A percentile compares a stretch with the other conserved stretches of the same genome.
Evolutionary conservation across 495 filamentous ascomycete genomes (phyloP).

Genomic region (Penicillium coffeae): DNA sequence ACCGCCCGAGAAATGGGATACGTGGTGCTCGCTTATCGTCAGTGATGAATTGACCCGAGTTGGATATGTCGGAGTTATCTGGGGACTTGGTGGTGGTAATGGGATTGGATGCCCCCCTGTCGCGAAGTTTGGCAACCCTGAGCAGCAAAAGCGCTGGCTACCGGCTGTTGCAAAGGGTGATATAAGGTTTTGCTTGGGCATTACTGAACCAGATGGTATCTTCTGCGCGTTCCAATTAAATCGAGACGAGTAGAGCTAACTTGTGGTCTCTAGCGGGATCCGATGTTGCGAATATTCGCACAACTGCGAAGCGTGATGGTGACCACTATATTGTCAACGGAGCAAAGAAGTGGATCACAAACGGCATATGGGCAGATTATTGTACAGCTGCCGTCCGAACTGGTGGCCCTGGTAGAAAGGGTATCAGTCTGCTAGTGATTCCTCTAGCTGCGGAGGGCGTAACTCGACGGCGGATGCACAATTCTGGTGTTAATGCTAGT

Average conservation of each 20-base stretch:
- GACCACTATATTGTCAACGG: constrained; percentile 53
- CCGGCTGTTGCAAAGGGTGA: constrained; percentile 46
- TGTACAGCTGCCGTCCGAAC: constrained; percentile 54
- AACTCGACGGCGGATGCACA: constrained; percentile 69
- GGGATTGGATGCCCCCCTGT: constrained; percentile 52
- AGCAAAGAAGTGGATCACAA: constrained; percentile 58
- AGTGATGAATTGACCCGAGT: constrained; percentile 44
- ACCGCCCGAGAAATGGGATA: constrained; percentile 45
- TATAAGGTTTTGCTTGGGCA: constrained; percentile 51
- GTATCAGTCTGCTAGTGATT: constrained; percentile 52
- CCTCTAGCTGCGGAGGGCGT: constrained; percentile 45
- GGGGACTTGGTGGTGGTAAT: constrained; percentile 51
- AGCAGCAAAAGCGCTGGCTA: constrained; percentile 47
- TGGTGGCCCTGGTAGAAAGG: constrained; percentile 43
- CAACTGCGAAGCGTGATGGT: constrained; percentile 43
- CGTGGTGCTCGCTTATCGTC: constrained; percentile 46
- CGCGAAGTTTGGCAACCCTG: constrained; percentile 46
- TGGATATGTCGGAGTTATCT: constrained; percentile 42
- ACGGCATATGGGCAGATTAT: constrained; percentile 51
- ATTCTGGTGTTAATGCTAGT: constrained; percentile 57
- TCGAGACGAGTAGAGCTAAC: constrained; percentile 3
- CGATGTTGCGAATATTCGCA: constrained; percentile 52
- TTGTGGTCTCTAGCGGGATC: constrained; percentile 36
- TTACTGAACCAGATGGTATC: constrained; percentile 53
- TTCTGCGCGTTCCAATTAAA: background rate